Base-by-base conservation (phyloP, 1,139 yeast genomes). In the Scheffersomyces parashehatae region DNA sequence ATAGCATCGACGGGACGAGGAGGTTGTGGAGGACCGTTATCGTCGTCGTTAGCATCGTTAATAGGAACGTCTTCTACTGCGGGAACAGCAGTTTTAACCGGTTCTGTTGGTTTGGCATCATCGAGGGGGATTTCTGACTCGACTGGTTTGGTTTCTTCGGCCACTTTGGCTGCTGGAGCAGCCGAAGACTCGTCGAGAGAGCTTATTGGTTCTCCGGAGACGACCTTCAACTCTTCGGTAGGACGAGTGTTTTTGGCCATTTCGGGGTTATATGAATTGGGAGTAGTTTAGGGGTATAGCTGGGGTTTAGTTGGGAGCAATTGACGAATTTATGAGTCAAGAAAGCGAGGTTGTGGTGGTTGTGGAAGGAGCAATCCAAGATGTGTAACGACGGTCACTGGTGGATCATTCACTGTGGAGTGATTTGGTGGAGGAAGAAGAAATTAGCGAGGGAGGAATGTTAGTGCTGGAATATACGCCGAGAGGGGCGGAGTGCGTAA, bases 21-120 rank as follows among this genome's bases (percentile, higher is more conserved):
- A 3, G 96, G 96, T 51, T 74, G 78, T n/a, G 85, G 79, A 4
- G 96, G 96, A n/a, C 35, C 35, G 10, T 84, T 79, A 2, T 58
- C 59, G 11, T 45, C 55, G 14, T 46, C 42, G 10, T 38, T 37
- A 29, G 35, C 42, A 8, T 55, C 54, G 30, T 46, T 43, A 24
- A 48, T 43, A 4, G 52, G 50, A 6, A 47, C 52, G 28, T 48
- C 56, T 31, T 51, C 59, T 9, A 46, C 46, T 16, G 37, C 48
- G 9, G 45, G 35, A 20, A 20, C 26, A 5, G 26, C 26, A 20
- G 9, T 6, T 20, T 20, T 20, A 20, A 20, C 26, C 8, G 26
- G 26, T 31, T 40, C 20, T 29, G 37, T 30, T 29, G 35, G 28
- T 7, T 24, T 20, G 13, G 39, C 40, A 26, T 42, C 42, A 12